Evolutionary conservation across 2,329 filamentous ascomycete genomes (phyloP), one percentile per base, ranked within the genome.

Genomic region (Diplodia scrobiculata): DNA sequence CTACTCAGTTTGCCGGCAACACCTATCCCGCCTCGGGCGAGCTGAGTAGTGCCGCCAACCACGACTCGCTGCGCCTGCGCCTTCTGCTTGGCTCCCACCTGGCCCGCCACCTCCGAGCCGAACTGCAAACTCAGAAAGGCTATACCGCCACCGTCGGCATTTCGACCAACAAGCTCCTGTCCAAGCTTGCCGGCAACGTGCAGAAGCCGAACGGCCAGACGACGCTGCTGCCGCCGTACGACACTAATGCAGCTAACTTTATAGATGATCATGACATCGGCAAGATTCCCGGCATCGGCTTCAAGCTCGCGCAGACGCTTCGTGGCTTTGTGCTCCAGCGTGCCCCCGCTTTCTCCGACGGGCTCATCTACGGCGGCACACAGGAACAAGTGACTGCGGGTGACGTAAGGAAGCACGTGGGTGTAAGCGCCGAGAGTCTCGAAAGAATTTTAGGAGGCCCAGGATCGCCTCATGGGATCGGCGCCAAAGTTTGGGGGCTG

Each of bases 201-300:
- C 87, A 97, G 75, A 98, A 98, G 78, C 94, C 94, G 0, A 88
- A 89, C 67, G 89, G 87, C 68, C 95, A 98, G 77, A 98, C 94
- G 0, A 92, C 91, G 0, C 80, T 98, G 7, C 78, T 96, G 51
- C 87, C 90, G 5, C 86, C 89, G 1, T 85, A 86, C 64, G 80
- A 76, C 32, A 82, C 79, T 70, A 87, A 88, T 67, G 83, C 90
- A 13, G 81, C 81, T 6, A 74, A 76, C 0, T 98, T 98, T 73
- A 83, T 98, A 71, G 91, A 95, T 71, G 75, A 73, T 2, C 88
- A 93, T 73, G 87, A 89, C 66, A 86, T 98, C 60, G 87, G 91
- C 48, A 89, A 91, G 71, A 85, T 98, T 7, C 93, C 94, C 0
- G 92, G 93, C 0, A 89, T 98, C 53, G 95, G 94, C 3, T 90